phyloP scores from a whole-genome alignment of 257 asterid species.

The Cruciata laevipes region DNA sequence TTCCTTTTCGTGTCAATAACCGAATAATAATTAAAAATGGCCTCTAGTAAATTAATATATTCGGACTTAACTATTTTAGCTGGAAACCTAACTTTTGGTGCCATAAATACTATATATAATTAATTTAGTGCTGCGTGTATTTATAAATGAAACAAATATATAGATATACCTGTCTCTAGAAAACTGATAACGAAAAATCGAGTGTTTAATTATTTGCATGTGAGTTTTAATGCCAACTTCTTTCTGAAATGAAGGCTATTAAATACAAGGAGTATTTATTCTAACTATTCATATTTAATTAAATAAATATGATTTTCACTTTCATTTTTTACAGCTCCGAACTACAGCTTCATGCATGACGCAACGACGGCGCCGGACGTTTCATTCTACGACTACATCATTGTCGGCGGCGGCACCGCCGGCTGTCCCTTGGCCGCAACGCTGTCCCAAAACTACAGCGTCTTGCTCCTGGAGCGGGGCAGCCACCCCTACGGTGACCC shows the following conservation, averaged over 20 bases:
- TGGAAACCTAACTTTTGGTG: background rate
- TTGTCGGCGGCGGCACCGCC: constrained; percentile 77
- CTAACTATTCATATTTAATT: too few species aligned
- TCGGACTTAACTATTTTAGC: background rate
- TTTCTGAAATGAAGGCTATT: constrained; percentile 1
- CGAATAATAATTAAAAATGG: background rate
- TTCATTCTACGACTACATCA: constrained; percentile 65
- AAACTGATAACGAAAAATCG: too few species aligned
- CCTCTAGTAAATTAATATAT: too few species aligned
- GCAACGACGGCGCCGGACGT: constrained; percentile 52
- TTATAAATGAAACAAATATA: too few species aligned
- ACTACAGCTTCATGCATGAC: constrained; percentile 45
- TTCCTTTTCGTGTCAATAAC: background rate
- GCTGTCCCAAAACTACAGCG: constrained; percentile 51
- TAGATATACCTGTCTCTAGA: background rate
- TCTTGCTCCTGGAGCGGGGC: constrained; percentile 77
- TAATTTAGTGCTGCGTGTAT: too few species aligned
- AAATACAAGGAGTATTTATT: background rate
- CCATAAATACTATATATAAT: background rate
- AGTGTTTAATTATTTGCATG: background rate
- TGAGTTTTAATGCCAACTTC: constrained; percentile 1
- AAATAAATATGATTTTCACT: background rate
- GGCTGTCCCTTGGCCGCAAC: constrained; percentile 91
- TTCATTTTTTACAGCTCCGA: constrained; percentile 15
- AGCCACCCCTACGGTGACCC: constrained; percentile 63